phyloP scores from a whole-genome alignment of 495 filamentous ascomycete species.

The Neurospora tetrasperma region DNA sequence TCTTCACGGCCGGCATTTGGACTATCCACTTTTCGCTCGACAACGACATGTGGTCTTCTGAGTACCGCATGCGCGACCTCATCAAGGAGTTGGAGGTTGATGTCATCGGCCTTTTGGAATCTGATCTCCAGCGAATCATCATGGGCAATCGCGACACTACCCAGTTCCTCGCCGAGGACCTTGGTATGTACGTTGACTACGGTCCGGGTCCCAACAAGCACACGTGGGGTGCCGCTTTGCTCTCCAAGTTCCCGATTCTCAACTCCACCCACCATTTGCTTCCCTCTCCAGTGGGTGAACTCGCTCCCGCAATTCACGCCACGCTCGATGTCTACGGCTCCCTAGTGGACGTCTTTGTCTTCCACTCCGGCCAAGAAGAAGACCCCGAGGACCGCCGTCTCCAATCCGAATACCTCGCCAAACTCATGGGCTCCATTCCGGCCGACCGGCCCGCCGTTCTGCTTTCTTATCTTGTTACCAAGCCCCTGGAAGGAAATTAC shows the following conservation, averaged over 20 bases:
- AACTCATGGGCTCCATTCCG: constrained; percentile 73
- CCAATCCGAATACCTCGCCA: constrained; percentile 77
- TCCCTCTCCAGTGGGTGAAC: constrained; percentile 84
- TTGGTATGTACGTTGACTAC: constrained; percentile 98
- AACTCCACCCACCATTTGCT: constrained; percentile 95
- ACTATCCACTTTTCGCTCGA: constrained; percentile 97
- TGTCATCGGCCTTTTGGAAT: constrained; percentile 87
- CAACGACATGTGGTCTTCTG: constrained; percentile 98
- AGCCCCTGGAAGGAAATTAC: constrained; percentile 88
- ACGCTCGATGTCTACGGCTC: constrained; percentile 89
- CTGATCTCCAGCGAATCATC: constrained; percentile 93
- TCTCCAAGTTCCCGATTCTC: constrained; percentile 95
- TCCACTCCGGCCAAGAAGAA: constrained; percentile 98
- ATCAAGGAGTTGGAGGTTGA: constrained; percentile 92
- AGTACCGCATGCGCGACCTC: constrained; percentile 84
- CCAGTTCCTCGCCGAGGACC: constrained; percentile 87
- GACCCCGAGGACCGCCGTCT: constrained; percentile 87
- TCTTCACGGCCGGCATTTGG: constrained; percentile 93
- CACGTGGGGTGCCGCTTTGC: constrained; percentile 88
- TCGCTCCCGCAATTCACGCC: constrained; percentile 93
- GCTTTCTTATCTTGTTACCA: constrained; percentile 85
- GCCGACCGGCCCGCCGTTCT: constrained; percentile 62
- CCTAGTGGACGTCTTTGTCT: constrained; percentile 87
- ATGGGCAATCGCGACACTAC: constrained; percentile 99
- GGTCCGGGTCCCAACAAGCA: constrained; percentile 98